A percentile compares a stretch with the other conserved stretches of the same genome.
phyloP scores from a whole-genome alignment of 768 basidiomycete species.

The Leccinum aurantiacum region DNA sequence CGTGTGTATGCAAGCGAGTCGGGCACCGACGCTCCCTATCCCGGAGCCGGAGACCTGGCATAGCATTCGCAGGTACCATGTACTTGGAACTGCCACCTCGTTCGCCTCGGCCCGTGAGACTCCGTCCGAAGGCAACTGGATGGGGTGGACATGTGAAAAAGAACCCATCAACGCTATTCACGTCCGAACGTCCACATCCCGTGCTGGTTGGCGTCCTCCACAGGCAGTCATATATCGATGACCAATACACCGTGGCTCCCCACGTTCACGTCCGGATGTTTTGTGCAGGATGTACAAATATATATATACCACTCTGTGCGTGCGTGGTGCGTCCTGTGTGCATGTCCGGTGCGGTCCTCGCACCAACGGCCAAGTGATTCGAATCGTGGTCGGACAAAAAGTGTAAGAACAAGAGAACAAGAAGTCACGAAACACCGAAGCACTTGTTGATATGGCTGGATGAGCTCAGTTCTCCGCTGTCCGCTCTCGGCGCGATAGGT shows the following conservation, averaged over 20 bases:
- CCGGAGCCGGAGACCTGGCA: not conserved
- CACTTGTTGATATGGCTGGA: not conserved
- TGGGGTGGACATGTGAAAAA: not conserved
- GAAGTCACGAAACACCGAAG: not conserved
- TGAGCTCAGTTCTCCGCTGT: not conserved
- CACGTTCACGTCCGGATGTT: slow-evolving; percentile 3
- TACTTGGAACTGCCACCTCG: not conserved
- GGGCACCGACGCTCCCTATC: not conserved
- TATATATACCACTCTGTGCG: not conserved
- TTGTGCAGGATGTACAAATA: not conserved
- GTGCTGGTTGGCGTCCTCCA: not conserved
- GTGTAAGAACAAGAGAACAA: not conserved
- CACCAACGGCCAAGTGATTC: not conserved
- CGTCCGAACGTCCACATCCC: not conserved
- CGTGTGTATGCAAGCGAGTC: not conserved
- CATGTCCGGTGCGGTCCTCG: not conserved
- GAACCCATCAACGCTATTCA: not conserved
- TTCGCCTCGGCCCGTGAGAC: not conserved
- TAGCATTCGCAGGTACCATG: not conserved
- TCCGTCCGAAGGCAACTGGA: not conserved
- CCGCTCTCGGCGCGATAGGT: not conserved
- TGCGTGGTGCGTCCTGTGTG: not conserved
- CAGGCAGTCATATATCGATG: not conserved
- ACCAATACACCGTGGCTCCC: slow-evolving; percentile 6
- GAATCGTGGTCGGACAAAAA: not conserved